Evolutionary conservation across 176 grass and related monocot genomes (phyloP), one percentile per base, ranked within the genome.

Genomic region (Puccinellia tenuiflora): DNA sequence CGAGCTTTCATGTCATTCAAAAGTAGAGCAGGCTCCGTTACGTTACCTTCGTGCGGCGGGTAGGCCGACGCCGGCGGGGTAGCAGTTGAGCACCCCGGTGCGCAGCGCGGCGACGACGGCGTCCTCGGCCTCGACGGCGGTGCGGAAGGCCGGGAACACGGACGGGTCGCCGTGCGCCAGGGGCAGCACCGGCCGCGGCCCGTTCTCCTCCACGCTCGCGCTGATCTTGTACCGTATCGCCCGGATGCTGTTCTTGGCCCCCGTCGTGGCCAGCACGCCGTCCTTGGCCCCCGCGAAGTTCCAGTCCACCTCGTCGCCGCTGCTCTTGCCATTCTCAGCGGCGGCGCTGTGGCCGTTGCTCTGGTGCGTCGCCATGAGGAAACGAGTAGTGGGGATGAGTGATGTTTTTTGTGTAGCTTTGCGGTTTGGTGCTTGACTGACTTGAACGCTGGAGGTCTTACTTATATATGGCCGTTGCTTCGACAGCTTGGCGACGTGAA

Each of bases 151-250:
- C 13, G 83, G 86, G 79, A 94, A 94, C 18, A 59, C 15, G 18
- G 89, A 94, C 5, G 86, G 89, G 76, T 89, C 89, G 8, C 92
- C 89, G 62, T 94, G 83, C 6, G 83, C 92, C 12, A 91, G 84
- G 18, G 84, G 84, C 14, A 94, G 75, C 54, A 89, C 29, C 5
- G 89, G 89, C 4, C 84, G 74, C 14, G 84, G 86, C 4, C 81
- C 84, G 35, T 26, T 16, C 51, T 79, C 80, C n/a, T 89, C 77
- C 9, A 94, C 67, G 76, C 88, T 83, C 39, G 83, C 73, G 30
- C 54, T 90, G 88, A 94, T 81, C 82, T 51, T 90, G 77, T 22
- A 85, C 77, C 86, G 73, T 61, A 74, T 84, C 21, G 86, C 89
- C 40, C 92, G 81, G 84, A 94, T 89, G 86, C 86, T 89, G 61